phyloP scores from a whole-genome alignment of 108 stramenopile genomes.

The Pseudonitzschia multiseries region DNA sequence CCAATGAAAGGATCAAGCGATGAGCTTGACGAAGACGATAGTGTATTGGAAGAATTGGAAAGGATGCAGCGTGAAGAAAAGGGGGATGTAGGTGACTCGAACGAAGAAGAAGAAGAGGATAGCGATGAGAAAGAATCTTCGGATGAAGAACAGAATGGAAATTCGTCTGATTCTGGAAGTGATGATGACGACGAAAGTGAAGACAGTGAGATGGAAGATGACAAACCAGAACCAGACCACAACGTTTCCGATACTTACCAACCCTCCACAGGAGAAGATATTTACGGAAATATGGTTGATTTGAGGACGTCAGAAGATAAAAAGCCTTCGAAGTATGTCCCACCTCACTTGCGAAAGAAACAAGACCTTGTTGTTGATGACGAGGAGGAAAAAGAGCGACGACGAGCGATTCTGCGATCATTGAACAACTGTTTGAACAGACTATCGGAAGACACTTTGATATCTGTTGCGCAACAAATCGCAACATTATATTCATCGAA shows the following conservation, averaged over 20 bases:
- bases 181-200: conserved; percentile 16
- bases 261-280: conserved; percentile 89
- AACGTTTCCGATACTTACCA: conserved; percentile 74
- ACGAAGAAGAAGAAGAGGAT: background rate
- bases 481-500: conserved; percentile 49
- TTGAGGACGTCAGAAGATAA: background rate
- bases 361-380: conserved; percentile 14
- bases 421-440: conserved; percentile 90
- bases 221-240: conserved; percentile 44
- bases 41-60: conserved; percentile 32
- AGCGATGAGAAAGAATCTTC: conserved; percentile 1
- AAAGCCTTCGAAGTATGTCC: conserved; percentile 72
- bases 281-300: conserved; percentile 86
- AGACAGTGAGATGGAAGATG: conserved; percentile 25
- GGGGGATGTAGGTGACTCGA: background rate
- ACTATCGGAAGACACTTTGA: conserved; percentile 86
- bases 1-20: conserved; percentile 40
- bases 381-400: conserved; percentile 25
- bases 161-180: conserved; percentile 6
- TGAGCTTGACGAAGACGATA: conserved; percentile 40
- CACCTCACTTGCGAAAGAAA: conserved; percentile 73
- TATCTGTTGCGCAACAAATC: conserved; percentile 80
- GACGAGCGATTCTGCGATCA: conserved; percentile 53
- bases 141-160: background rate
- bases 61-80: conserved; percentile 15